phyloP scores from a whole-genome alignment of 2,329 filamentous ascomycete species.

The Calycina herbarum region DNA sequence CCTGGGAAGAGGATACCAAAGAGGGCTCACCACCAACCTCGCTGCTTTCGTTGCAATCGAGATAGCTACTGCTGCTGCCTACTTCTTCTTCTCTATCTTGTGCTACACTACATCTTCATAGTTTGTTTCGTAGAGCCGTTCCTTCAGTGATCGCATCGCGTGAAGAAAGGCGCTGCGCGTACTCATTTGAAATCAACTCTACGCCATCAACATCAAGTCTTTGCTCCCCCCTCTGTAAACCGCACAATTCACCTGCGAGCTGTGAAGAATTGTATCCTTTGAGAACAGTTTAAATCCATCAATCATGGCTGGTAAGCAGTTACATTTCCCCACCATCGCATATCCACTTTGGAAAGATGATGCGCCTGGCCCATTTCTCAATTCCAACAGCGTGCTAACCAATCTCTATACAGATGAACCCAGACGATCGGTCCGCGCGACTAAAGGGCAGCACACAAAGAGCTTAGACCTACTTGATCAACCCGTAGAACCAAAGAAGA shows the following conservation, averaged over 20 bases:
- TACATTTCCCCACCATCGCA: conserved; percentile 15
- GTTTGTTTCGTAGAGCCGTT: conserved; percentile 36
- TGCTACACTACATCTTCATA: conserved; percentile 24
- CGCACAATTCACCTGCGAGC: conserved; percentile 22
- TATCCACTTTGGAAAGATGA: conserved; percentile 8
- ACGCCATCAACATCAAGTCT: conserved; percentile 15
- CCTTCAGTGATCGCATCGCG: conserved; percentile 37
- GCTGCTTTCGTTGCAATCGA: neutral
- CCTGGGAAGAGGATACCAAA: conserved; percentile 16
- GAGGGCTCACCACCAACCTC: conserved; percentile 10
- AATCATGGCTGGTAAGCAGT: conserved; percentile 61
- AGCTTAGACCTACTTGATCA: conserved; percentile 75
- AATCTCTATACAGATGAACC: conserved; percentile 64
- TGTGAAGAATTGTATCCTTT: conserved; percentile 28
- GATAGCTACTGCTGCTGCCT: conserved; percentile 22
- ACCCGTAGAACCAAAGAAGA: conserved; percentile 53
- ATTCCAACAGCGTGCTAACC: conserved; percentile 25
- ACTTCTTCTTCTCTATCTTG: conserved; percentile 25
- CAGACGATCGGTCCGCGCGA: conserved; percentile 90
- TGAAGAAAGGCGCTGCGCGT: conserved; percentile 31
- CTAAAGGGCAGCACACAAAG: conserved; percentile 93
- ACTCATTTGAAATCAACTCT: conserved; percentile 30
- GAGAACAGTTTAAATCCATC: conserved; percentile 9
- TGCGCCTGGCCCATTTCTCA: neutral
- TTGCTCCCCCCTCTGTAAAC: conserved; percentile 31